Base-by-base conservation (phyloP, 2,329 filamentous ascomycete species). In the Salinomyces thailandicus region DNA sequence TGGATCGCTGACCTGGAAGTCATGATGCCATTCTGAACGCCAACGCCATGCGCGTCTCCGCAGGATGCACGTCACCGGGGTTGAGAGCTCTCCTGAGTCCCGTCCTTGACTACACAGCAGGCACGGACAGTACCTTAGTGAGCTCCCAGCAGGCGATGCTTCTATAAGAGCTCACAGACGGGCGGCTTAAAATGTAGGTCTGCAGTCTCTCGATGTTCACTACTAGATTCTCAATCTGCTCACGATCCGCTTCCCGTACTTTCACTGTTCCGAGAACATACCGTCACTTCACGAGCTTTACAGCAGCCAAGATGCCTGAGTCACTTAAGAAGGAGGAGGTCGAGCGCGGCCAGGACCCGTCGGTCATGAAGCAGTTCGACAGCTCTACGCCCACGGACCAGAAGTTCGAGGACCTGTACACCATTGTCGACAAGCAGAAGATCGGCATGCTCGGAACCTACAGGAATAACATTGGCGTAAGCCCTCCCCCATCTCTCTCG, bases 311-410 rank as follows among this genome's bases (percentile, higher is more conserved):
- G 16, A 71, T 71, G 67, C 64, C 66, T 29, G 62, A 67, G 35
- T 38, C 47, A 40, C 51, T 67, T 29, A 64, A 53, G 29, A 32
- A 48, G 14, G 41, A 50, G 38, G 63, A 69, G 42, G 47, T 69
- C 48, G 53, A 59, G 43, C 59, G 62, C 28, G 45, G 62, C 41
- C 62, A 52, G 31, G 67, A 71, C 46, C 66, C 67, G 17, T 62
- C 63, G 2, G 63, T 69, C 38, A 44, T 60, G n/a, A 69, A 68
- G 49, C 67, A 71, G 50, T 68, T 59, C 36, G 67, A 71, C 49
- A 55, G 49, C 34, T 46, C 62, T 19, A 61, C 64, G 4, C 58
- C 64, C 17, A 58, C 58, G 19, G 57, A 59, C n/a, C 48, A 64
- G 44, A 66, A 69, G 42, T 62, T 67, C 48, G 53, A 65, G 35